Conservation (phyloP, 495 filamentous ascomycete genomes). For the Alectoria sarmentosa region DNA sequence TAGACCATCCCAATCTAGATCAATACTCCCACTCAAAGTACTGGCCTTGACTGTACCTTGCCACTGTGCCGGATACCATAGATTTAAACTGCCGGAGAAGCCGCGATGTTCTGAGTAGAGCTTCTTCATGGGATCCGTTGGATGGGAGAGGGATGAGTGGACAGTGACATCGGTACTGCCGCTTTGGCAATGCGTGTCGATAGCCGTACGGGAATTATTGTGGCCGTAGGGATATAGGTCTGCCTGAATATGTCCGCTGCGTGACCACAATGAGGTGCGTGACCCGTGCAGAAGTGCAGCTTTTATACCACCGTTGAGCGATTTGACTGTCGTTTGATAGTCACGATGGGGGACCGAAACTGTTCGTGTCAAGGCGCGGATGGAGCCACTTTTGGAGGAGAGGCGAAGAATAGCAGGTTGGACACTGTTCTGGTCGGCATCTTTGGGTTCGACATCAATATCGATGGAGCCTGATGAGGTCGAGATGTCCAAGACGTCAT, state of each 20-base stretch:
- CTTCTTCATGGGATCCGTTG: constrained; percentile 8
- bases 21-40: constrained; percentile 18
- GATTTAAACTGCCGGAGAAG: constrained; percentile 15
- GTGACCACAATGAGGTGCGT: constrained; percentile 15
- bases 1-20: constrained; percentile 18
- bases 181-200: constrained; percentile 13
- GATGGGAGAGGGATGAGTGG: constrained; percentile 20
- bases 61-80: constrained; percentile 23
- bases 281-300: constrained; percentile 19
- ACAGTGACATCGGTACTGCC: constrained; percentile 18
- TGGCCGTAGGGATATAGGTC: constrained; percentile 19
- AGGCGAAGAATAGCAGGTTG: constrained; percentile 15
- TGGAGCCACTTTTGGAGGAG: constrained; percentile 14
- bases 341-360: constrained; percentile 16
- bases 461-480: constrained; percentile 25
- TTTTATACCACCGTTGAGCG: constrained; percentile 19
- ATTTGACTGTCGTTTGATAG: constrained; percentile 18
- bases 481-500: constrained; percentile 27
- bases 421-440: constrained; percentile 9
- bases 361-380: constrained; percentile 8
- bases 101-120: constrained; percentile 12
- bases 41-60: constrained; percentile 19
- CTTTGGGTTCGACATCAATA: constrained; percentile 14
- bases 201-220: constrained; percentile 11
- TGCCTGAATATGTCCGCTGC: constrained; percentile 14